Evolutionary conservation across 2,329 filamentous ascomycete genomes (phyloP).

Genomic region (Penicillium sp.): DNA sequence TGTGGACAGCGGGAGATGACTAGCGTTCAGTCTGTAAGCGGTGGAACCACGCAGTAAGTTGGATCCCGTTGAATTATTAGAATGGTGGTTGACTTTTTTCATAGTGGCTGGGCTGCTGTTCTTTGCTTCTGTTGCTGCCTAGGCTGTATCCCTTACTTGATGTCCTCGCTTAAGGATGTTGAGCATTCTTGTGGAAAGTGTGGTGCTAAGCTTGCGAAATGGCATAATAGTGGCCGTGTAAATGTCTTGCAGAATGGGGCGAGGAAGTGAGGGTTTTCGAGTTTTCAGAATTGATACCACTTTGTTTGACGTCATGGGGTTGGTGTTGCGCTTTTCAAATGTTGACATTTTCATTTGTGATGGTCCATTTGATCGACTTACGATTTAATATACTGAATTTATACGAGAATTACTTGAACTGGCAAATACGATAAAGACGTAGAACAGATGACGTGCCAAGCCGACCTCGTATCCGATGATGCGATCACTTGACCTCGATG

Average conservation of each 20-base stretch:
- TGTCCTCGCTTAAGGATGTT: conserved; percentile 48
- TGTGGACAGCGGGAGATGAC: conserved; percentile 42
- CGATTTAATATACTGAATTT: background rate
- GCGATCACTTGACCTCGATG: conserved; percentile 7
- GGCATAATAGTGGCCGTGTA: conserved; percentile 48
- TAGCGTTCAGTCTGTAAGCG: conserved; percentile 17
- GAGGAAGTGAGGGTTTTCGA: background rate
- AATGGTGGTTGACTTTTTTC: background rate
- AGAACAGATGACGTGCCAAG: conserved; percentile 5
- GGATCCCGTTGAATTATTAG: background rate
- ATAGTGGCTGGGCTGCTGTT: conserved; percentile 46
- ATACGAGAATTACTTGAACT: background rate
- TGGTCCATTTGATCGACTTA: background rate
- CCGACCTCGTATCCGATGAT: conserved; percentile 12
- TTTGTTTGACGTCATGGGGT: conserved; percentile 1
- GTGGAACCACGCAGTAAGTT: conserved; percentile 31
- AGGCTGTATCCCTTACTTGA: conserved; percentile 50
- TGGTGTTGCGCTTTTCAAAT: background rate
- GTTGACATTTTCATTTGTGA: background rate
- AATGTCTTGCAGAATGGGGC: conserved; percentile 37
- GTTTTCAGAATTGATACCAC: conserved; percentile 14
- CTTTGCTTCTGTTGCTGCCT: conserved; percentile 45
- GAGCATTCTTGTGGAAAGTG: conserved; percentile 49
- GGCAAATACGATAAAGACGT: background rate
- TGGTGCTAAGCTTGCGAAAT: conserved; percentile 44